Percentiles rank a stretch among this genome's conserved stretches.
Conservation (phyloP, 1,284 basidiomycete genomes). For the Ganoderma leucocontextum region DNA sequence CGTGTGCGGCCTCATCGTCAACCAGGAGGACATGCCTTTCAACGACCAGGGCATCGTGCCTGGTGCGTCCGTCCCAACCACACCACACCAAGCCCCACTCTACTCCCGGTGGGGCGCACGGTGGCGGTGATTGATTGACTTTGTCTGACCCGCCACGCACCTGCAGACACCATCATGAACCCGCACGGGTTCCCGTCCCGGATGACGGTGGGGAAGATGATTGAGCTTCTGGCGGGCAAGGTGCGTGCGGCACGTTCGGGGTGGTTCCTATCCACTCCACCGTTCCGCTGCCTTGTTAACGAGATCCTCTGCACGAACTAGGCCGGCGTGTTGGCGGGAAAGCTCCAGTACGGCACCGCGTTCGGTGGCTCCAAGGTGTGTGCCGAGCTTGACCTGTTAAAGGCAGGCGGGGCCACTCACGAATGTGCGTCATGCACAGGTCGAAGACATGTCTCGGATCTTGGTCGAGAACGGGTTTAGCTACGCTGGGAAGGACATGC, state of each 20-base stretch:
- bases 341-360: constrained; percentile 93
- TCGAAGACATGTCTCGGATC: constrained; percentile 98
- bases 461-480: constrained; percentile 96
- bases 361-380: constrained; percentile 95
- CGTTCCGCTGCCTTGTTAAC: constrained; percentile 13
- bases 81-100: neutral
- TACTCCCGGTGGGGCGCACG: constrained; percentile 8
- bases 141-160: constrained; percentile 8
- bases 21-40: constrained; percentile 99
- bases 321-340: constrained; percentile 90
- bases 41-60: constrained; percentile 96
- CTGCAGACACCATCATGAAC: constrained; percentile 97
- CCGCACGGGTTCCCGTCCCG: constrained; percentile 99
- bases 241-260: constrained; percentile 47
- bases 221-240: constrained; percentile 97
- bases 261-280: constrained; percentile 15
- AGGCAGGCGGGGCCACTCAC: neutral
- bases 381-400: constrained; percentile 18
- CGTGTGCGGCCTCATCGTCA: constrained; percentile 97
- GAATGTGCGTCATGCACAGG: constrained; percentile 51
- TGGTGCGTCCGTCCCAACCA: constrained; percentile 54
- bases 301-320: constrained; percentile 40
- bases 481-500: constrained; percentile 98
- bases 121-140: constrained; percentile 29
- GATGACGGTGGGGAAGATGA: constrained; percentile 99